These are phyloP conservation scores for Nemania diffusa DNA, from an alignment of 2,329 filamentous ascomycete species.

Conservation along the genomic window DNA sequence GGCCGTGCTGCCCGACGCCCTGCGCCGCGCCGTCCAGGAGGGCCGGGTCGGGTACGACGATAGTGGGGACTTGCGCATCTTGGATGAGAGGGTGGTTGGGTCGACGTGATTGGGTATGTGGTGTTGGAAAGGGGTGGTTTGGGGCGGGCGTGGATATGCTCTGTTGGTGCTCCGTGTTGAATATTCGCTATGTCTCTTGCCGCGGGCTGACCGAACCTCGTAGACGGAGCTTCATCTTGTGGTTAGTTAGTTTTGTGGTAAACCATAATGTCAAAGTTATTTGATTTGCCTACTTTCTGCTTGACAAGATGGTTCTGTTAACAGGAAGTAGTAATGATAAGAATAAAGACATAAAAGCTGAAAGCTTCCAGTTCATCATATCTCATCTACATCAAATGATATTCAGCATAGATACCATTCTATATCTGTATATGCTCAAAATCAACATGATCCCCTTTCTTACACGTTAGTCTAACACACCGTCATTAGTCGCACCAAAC, in stretches of 20 bases:
- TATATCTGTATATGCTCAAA: too few relatives aligned
- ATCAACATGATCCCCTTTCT: too few relatives aligned
- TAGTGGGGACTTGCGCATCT: constrained; percentile 58
- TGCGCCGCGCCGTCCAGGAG: constrained; percentile 67
- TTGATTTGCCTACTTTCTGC: neutral
- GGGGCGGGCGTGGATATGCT: neutral
- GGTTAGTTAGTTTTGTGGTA: neutral
- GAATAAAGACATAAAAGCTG: too few relatives aligned
- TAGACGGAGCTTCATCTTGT: neutral
- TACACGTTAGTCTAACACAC: too few relatives aligned
- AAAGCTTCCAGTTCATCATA: too few relatives aligned
- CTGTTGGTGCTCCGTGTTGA: neutral
- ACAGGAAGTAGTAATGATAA: too few relatives aligned
- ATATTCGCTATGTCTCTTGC: neutral
- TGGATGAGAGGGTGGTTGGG: constrained; percentile 37
- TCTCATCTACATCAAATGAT: too few relatives aligned
- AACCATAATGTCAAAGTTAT: neutral
- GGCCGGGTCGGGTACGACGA: constrained; percentile 67
- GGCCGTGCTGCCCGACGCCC: constrained; percentile 60
- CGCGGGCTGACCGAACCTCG: neutral
- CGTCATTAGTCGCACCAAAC: too few relatives aligned
- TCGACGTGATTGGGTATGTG: neutral
- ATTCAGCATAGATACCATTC: too few relatives aligned
- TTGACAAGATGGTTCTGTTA: neutral
- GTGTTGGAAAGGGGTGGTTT: neutral